Conservation (phyloP, 495 filamentous ascomycete genomes). For the Neurospora sp. region DNA sequence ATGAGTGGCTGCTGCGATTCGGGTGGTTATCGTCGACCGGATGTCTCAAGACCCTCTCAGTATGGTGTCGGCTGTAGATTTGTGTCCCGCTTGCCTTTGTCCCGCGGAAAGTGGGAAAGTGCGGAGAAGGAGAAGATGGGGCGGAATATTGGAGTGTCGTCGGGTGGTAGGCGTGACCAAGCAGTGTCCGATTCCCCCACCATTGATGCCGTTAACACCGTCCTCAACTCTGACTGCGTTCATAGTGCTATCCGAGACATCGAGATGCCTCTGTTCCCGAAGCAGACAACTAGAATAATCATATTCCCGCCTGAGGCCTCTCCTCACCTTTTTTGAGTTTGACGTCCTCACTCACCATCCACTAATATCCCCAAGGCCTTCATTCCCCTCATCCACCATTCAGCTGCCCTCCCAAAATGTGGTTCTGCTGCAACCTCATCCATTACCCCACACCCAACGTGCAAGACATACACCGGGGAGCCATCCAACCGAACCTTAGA, state of each 20-base stretch:
- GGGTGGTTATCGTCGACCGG: background rate
- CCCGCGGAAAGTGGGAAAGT: background rate
- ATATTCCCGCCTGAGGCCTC: background rate
- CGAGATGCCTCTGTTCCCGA: background rate
- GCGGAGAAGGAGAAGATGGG: background rate
- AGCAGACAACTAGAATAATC: background rate
- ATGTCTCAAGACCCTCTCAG: background rate
- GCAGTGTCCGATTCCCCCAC: background rate
- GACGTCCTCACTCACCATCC: too few species aligned
- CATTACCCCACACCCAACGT: background rate
- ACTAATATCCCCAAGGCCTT: too few species aligned
- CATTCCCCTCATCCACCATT: background rate
- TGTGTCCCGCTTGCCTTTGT: background rate
- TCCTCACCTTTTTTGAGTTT: too few species aligned
- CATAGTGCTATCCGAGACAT: too few species aligned
- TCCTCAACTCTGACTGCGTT: too few species aligned
- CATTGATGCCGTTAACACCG: background rate
- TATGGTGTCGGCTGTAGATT: background rate
- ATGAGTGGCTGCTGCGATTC: background rate
- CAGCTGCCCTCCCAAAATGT: background rate
- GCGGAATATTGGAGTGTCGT: background rate
- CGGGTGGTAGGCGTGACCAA: background rate
- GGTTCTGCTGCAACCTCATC: background rate
- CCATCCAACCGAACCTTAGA: background rate
- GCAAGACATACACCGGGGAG: background rate